phyloP scores from a whole-genome alignment of 331 rosid species.

The Acacia pycnantha region DNA sequence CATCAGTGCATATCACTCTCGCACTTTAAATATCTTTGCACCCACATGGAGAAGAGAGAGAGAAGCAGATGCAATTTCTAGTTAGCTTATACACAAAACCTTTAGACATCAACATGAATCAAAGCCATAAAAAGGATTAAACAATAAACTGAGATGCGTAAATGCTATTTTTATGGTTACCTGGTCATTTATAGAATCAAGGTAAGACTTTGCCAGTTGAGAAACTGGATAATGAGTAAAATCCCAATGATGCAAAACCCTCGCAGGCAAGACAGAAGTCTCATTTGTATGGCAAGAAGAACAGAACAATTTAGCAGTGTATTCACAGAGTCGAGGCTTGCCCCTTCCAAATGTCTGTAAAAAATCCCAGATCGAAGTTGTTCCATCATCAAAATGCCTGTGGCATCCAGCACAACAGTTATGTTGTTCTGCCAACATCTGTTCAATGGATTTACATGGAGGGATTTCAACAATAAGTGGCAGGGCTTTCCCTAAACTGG shows the following conservation, averaged over 20 bases:
- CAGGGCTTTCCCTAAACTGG: conserved; percentile 71
- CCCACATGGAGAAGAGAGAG: not conserved
- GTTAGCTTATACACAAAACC: conserved; percentile 11
- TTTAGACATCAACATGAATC: conserved; percentile 10
- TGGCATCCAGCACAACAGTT: conserved; percentile 90
- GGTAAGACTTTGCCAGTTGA: conserved; percentile 85
- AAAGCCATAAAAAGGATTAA: conserved; percentile 12
- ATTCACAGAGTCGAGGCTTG: conserved; percentile 90
- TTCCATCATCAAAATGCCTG: conserved; percentile 82
- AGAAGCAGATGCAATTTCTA: conserved; percentile 7
- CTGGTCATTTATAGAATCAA: conserved; percentile 91
- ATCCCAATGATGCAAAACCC: conserved; percentile 96
- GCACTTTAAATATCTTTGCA: not conserved
- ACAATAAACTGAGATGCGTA: not conserved
- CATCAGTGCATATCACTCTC: not conserved
- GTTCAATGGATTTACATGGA: conserved; percentile 70
- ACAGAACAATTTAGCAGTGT: conserved; percentile 88
- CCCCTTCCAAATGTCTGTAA: conserved; percentile 94
- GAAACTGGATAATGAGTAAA: conserved; percentile 75
- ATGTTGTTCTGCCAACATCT: conserved; percentile 86
- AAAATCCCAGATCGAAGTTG: conserved; percentile 68
- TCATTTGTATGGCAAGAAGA: conserved; percentile 91
- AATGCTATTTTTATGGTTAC: conserved; percentile 41
- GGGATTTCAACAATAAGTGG: conserved; percentile 83
- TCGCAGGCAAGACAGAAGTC: conserved; percentile 85